Conservation (phyloP, 2,329 filamentous ascomycete genomes). For the Dendryphion nanum region DNA sequence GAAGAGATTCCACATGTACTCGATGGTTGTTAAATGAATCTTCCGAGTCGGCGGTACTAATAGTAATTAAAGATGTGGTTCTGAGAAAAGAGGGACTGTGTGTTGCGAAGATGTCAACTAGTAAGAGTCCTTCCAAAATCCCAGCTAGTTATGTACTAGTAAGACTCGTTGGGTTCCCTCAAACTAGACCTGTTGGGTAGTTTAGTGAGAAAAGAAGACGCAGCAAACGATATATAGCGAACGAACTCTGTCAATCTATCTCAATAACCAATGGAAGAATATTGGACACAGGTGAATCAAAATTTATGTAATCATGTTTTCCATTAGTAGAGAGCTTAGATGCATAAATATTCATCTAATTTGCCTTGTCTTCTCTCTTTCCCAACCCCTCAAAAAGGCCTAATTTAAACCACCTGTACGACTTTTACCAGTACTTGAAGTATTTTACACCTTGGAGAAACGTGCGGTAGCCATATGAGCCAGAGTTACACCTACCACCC, state of each 20-base stretch:
- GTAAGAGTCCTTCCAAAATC: not conserved
- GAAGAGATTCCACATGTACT: not conserved
- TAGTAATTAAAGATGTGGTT: no score
- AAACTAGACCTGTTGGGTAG: not conserved
- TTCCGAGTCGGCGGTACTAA: no score
- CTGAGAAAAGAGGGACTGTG: no score
- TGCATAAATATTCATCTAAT: not conserved
- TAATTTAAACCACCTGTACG: not conserved
- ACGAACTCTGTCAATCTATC: not conserved
- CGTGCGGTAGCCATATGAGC: no score
- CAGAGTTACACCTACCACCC: no score
- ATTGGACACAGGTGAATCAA: no score
- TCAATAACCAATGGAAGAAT: not conserved
- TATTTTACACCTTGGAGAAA: no score
- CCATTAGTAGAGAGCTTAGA: no score
- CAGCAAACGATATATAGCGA: not conserved
- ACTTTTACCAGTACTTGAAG: not conserved
- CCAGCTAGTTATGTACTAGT: not conserved
- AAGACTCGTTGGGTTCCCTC: not conserved
- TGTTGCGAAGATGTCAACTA: not conserved
- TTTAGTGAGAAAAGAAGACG: not conserved
- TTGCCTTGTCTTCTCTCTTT: not conserved
- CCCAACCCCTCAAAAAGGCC: not conserved
- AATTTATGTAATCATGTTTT: no score
- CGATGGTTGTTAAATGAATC: no score